These are phyloP conservation scores for Xylariales sp. DNA, from an alignment of 2,329 filamentous ascomycete species.

Conservation along the genomic window DNA sequence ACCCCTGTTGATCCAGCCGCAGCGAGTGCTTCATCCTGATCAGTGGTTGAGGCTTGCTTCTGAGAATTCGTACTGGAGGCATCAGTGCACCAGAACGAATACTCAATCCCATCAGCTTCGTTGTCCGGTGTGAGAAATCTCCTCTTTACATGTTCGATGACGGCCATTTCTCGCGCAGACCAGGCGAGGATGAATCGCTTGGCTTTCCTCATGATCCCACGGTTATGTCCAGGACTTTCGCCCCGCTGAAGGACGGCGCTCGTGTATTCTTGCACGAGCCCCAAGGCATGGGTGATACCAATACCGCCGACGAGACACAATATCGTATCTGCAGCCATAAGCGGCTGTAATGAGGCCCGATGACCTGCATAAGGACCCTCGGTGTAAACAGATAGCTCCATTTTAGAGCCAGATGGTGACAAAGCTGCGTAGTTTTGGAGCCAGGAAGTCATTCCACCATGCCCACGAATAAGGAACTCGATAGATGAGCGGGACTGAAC, in stretches of 20 bases:
- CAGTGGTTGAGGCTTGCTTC: not conserved
- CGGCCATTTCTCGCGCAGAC: conserved; percentile 16
- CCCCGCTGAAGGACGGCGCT: conserved; percentile 2
- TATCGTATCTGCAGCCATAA: conserved; percentile 12
- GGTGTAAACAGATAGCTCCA: conserved; percentile 10
- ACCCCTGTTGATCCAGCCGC: conserved; percentile 4
- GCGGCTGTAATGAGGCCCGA: conserved; percentile 7
- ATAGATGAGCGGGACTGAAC: not conserved
- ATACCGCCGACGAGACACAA: conserved; percentile 13
- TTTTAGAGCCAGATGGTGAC: not conserved
- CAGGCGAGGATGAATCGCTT: conserved; percentile 18
- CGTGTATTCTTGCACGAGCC: conserved; percentile 16
- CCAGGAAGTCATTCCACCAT: conserved; percentile 10
- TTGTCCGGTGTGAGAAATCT: conserved; percentile 15
- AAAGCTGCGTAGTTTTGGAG: conserved; percentile 8
- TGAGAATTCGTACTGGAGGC: not conserved
- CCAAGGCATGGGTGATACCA: conserved; percentile 13
- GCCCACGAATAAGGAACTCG: conserved; percentile 10
- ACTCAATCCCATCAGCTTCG: conserved; percentile 9
- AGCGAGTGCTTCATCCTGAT: not conserved
- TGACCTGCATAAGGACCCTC: conserved; percentile 15
- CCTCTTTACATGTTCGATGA: conserved; percentile 16
- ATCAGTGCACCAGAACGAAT: conserved; percentile 12
- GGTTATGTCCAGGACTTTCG: not conserved
- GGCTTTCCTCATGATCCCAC: conserved; percentile 12